A percentile compares a stretch with the other conserved stretches of the same genome.
phyloP scores from a whole-genome alignment of 345 rosid genomes.

The Gossypium australe region DNA sequence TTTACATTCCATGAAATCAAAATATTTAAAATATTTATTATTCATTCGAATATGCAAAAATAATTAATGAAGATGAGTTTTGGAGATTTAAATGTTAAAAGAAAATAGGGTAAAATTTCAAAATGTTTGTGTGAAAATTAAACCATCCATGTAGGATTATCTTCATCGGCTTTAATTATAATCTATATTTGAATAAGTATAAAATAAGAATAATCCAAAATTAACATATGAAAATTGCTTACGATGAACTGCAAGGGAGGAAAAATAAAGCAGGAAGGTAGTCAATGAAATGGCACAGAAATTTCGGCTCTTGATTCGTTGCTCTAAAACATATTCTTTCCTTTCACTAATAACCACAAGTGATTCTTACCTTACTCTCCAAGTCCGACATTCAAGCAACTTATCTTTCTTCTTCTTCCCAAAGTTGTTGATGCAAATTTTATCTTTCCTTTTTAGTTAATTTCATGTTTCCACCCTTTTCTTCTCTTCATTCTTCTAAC shows the following conservation, averaged over 20 bases:
- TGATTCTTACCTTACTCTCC: conserved; percentile 52
- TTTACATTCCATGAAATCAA: no score
- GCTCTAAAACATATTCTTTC: conserved; percentile 7
- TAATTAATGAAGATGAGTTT: no score
- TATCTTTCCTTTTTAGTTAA: not conserved
- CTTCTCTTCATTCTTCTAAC: not conserved
- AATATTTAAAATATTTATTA: no score
- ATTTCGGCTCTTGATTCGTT: conserved; percentile 22
- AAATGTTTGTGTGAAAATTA: no score
- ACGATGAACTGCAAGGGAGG: not conserved
- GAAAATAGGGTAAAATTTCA: no score
- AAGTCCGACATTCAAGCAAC: conserved; percentile 32
- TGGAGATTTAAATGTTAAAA: no score
- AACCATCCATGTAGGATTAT: no score
- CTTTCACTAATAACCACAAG: conserved; percentile 36
- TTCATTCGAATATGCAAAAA: no score
- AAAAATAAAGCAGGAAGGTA: not conserved
- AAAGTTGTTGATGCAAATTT: conserved; percentile 12
- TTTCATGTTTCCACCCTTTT: not conserved
- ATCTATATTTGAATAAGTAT: no score
- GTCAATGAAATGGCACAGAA: conserved; percentile 16
- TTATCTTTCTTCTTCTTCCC: conserved; percentile 6
- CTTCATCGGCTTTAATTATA: no score
- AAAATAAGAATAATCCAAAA: no score
- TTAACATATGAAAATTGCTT: no score